phyloP scores from a whole-genome alignment of 176 grass and related monocot genomes.

The Ensete ventricosum region DNA sequence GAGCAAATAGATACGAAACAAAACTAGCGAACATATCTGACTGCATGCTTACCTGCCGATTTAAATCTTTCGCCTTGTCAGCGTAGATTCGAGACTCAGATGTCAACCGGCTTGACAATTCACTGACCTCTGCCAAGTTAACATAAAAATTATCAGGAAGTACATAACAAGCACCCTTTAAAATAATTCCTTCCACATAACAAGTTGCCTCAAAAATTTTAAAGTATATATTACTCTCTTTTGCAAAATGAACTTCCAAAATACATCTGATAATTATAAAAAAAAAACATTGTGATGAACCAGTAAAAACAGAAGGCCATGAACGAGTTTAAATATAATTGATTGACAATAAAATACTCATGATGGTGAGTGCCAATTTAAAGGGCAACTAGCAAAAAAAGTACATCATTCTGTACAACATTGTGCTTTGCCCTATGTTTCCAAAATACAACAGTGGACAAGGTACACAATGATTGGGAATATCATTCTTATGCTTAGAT shows the following conservation, averaged over 20 bases:
- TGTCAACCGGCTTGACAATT: constrained; percentile 76
- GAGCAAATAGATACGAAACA: not conserved
- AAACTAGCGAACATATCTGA: not conserved
- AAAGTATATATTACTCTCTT: not conserved
- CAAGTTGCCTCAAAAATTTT: not conserved
- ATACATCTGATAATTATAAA: too few relatives aligned
- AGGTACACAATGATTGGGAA: too few relatives aligned
- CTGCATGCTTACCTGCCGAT: constrained; percentile 42
- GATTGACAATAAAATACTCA: not conserved
- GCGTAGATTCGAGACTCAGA: constrained; percentile 82
- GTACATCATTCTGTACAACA: too few relatives aligned
- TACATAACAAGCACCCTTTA: not conserved
- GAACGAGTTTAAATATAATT: not conserved
- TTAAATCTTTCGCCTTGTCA: constrained; percentile 80
- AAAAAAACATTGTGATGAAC: too few relatives aligned
- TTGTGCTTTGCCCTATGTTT: too few relatives aligned
- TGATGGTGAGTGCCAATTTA: too few relatives aligned
- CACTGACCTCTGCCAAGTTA: constrained; percentile 67
- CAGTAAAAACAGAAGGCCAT: too few relatives aligned
- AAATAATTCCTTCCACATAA: not conserved
- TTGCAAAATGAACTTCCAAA: not conserved
- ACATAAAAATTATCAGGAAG: not conserved
- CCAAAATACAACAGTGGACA: too few relatives aligned
- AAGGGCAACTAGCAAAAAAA: too few relatives aligned
- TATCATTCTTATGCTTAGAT: too few relatives aligned